Conservation (phyloP, 371 early-diverging fungal genomes). For the Lichtheimia ramosa region DNA sequence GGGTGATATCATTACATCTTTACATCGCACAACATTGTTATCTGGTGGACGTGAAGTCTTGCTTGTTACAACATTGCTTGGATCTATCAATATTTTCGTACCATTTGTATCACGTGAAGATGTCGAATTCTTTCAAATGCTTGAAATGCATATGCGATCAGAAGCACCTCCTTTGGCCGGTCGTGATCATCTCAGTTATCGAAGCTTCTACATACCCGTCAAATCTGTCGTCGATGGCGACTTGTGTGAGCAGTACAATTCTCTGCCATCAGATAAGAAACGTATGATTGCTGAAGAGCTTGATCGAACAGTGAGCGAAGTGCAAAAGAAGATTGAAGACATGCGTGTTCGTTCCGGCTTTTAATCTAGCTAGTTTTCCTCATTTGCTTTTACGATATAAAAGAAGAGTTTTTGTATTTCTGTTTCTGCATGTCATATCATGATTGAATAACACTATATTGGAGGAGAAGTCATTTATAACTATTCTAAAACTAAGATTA, state of each 20-base stretch:
- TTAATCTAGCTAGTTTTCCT: constrained; percentile 18
- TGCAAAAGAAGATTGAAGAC: constrained; percentile 92
- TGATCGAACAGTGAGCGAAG: constrained; percentile 84
- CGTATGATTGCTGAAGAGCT: constrained; percentile 83
- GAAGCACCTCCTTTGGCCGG: constrained; percentile 81
- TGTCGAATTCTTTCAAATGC: constrained; percentile 88
- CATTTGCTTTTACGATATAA: not conserved
- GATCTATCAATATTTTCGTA: constrained; percentile 81
- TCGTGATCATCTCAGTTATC: constrained; percentile 87
- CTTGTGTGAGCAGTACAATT: constrained; percentile 83
- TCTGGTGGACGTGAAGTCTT: constrained; percentile 86
- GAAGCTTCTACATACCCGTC: constrained; percentile 84
- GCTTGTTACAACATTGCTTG: constrained; percentile 85
- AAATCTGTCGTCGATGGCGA: constrained; percentile 89
- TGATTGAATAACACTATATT: too few relatives aligned
- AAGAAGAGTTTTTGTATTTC: not conserved
- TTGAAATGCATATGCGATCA: constrained; percentile 89
- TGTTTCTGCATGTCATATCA: not conserved
- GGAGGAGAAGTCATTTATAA: too few relatives aligned
- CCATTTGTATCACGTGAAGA: constrained; percentile 89
- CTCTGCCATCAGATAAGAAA: constrained; percentile 70
- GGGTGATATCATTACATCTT: constrained; percentile 84
- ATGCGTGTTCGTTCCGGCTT: constrained; percentile 66
- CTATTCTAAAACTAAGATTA: not conserved
- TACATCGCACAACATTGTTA: constrained; percentile 77